phyloP scores from a whole-genome alignment of 1,139 yeast genomes.

The Insectozyma bohioensis region DNA sequence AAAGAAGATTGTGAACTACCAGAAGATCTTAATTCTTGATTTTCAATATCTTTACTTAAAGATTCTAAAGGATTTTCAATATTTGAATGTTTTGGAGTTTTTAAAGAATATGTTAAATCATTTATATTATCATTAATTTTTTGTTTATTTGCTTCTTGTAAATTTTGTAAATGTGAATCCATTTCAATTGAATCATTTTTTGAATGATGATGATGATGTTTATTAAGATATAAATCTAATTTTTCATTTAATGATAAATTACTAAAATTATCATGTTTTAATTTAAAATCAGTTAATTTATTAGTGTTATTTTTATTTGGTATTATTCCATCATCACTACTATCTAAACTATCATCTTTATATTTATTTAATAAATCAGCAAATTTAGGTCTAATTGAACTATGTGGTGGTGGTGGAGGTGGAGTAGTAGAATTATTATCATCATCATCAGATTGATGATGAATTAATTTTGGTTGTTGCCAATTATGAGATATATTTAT shows the following conservation, averaged over 20 bases:
- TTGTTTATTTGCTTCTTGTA: conserved; percentile 26
- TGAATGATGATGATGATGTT: conserved; percentile 12
- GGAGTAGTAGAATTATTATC: conserved; percentile 13
- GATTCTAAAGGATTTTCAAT: conserved; percentile 39
- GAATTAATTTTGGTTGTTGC: conserved; percentile 25
- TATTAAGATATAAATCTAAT: conserved; percentile 29
- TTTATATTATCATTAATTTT: conserved; percentile 38
- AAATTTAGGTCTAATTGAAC: conserved; percentile 16
- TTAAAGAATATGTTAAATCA: conserved; percentile 34
- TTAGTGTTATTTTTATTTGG: conserved; percentile 25
- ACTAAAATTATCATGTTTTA: conserved; percentile 24
- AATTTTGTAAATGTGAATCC: conserved; percentile 36
- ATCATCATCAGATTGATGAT: conserved; percentile 8
- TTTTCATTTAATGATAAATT: conserved; percentile 41
- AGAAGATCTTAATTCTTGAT: conserved; percentile 33
- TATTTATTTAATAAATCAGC: conserved; percentile 13
- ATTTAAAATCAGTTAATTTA: conserved; percentile 23
- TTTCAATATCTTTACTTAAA: conserved; percentile 26
- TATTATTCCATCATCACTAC: conserved; percentile 10
- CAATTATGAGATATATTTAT: conserved; percentile 11
- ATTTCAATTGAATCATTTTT: conserved; percentile 22
- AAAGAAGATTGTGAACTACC: conserved; percentile 48
- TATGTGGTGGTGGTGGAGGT: conserved; percentile 20
- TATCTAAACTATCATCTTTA: conserved; percentile 8
- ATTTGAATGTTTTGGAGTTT: conserved; percentile 20